Base-by-base conservation (phyloP, 345 rosid genomes). In the Brassica nigra region DNA sequence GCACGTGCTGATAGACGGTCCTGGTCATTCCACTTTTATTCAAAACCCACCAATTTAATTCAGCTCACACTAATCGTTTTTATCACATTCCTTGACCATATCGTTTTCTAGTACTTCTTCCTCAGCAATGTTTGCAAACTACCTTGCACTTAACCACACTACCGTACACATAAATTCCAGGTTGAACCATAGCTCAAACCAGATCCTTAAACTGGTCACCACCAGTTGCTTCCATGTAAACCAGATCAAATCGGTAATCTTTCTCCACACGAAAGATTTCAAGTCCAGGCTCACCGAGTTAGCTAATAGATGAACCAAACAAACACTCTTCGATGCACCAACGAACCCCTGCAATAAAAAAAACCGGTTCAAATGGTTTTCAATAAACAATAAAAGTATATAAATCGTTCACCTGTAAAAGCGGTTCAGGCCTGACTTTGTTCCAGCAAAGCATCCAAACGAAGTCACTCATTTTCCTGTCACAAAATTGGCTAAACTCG, bases 61-160 rank as follows among this genome's bases (percentile, higher is more conserved):
- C 27, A 23, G 27, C 27, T 23, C 1, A 80, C 71, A 62, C 67
- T 75, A 75, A 37, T 80, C 76, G 37, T 7, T 70, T 63, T 55
- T 75, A 63, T 69, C 65, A 80, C 76, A 63, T 15, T 71, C 73
- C 8, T 80, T 80, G 57, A 76, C 83, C 68, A 39, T 44, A 9
- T 33, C 76, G 63, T 76, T 77, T 57, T 80, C 73, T 2, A 54
- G 23, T 36, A 67, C 15, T 61, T 73, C 73, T 30, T 76, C 80
- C 36, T 67, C 83, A 44, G 78, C 81, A 34, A 82, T 91, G 86
- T 87, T 91, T 85, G 87, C 99, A 91, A 30, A 93, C 80, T 29
- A 90, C 99, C 85, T 91, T 90, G 87, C 97, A 90, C 90, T 91
- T 93, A 82, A 95, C 85, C 82, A 87, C 90, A 64, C 86, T 89